Base-by-base conservation (phyloP, 2,329 filamentous ascomycete species). In the Alternaria arbusti region DNA sequence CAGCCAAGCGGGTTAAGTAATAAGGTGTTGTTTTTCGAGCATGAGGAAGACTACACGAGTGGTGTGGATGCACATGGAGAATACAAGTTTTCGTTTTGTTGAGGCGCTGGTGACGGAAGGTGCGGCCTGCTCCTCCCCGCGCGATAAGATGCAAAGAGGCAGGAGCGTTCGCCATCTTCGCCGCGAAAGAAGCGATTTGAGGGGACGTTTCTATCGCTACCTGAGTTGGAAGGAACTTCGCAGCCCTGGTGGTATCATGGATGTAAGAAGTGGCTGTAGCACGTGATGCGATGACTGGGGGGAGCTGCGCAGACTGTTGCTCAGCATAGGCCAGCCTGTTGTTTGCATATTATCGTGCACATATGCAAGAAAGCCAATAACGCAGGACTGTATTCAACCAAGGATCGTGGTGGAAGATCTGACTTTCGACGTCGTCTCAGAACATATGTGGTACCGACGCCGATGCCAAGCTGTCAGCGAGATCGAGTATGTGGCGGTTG, bases 21-120 rank as follows among this genome's bases (percentile, higher is more conserved):
- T 4, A n/a, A 32, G 20, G 26, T 26, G 36, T 17, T 28, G 30
- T 28, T 57, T 20, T 20, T 11, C 26, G 15, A 25, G 30, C 12
- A 17, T 7, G 10, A 15, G 20, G 23, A 23, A 20, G 5, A 54
- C 28, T 44, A 26, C 10, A 28, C 26, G 8, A 20, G n/a, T 46
- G 36, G 25, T 56, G 54, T 20, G 32, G 52, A 8, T 40, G 23
- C 22, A 25, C 30, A 28, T n/a, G 26, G n/a, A 15, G 23, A 23
- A n/a, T 46, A 28, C 36, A 23, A 46, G 25, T 56, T 56, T 56
- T 57, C 46, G 20, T 59, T 60, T 47, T 63, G 61, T 63, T 63
- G 61, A 46, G 61, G 40, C 26, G 57, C 50, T 49, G 61, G 59
- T 63, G 57, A 63, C 57, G 61, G 57, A 60, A 63, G 61, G 61